Conservation (phyloP, 2,329 filamentous ascomycete species). For the Xylariaceae sp. region DNA sequence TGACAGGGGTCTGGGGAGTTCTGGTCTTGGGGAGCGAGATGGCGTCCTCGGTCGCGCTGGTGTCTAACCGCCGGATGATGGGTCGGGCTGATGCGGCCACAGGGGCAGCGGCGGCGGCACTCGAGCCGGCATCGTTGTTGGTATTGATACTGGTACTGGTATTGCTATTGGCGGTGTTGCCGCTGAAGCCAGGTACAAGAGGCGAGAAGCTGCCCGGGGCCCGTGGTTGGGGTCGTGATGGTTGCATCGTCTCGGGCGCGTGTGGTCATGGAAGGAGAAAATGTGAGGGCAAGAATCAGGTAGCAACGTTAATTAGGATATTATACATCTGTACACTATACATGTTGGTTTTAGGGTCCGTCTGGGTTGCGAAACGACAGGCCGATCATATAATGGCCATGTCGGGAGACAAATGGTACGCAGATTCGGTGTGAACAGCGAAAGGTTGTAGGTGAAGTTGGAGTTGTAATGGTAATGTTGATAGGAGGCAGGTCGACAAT, state of each 20-base stretch:
- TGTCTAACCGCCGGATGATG: slow-evolving; percentile 41
- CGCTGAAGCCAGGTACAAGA: slow-evolving; percentile 27
- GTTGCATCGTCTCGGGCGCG: slow-evolving; percentile 28
- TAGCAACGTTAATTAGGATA: not conserved
- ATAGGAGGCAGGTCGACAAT: too few relatives aligned
- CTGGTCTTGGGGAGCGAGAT: slow-evolving; percentile 45
- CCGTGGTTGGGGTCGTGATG: slow-evolving; percentile 30
- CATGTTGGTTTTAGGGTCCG: slow-evolving; percentile 20
- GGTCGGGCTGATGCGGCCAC: slow-evolving; percentile 32
- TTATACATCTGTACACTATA: slow-evolving; percentile 15
- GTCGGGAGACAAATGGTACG: not conserved
- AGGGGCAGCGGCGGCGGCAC: slow-evolving; percentile 27
- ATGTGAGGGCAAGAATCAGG: slow-evolving; percentile 7
- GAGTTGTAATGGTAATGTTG: too few relatives aligned
- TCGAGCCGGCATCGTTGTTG: slow-evolving; percentile 7
- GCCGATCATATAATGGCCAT: not conserved
- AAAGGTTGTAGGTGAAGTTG: not conserved
- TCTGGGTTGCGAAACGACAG: slow-evolving; percentile 18
- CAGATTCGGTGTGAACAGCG: not conserved
- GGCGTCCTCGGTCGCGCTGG: slow-evolving; percentile 43
- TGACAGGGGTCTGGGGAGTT: slow-evolving; percentile 32
- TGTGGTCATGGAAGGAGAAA: slow-evolving; percentile 17
- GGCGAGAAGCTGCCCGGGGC: slow-evolving; percentile 50
- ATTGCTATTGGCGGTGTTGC: slow-evolving; percentile 4
- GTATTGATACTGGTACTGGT: not conserved